A percentile compares a stretch with the other conserved stretches of the same genome.
Evolutionary conservation across 2,329 filamentous ascomycete genomes (phyloP).

Genomic region (Calycina marina): DNA sequence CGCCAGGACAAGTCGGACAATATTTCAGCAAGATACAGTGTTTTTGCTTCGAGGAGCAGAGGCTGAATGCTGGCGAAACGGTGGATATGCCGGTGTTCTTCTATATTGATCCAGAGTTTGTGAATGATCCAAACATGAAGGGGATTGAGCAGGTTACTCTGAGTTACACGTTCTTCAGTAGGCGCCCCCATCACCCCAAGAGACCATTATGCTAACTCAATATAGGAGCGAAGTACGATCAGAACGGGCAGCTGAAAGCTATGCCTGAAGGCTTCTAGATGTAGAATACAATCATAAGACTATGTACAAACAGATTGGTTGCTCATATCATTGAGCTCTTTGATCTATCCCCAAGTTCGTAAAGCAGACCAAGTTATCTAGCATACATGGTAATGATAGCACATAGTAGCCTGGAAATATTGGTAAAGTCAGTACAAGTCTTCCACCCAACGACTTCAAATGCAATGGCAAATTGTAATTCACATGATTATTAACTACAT

Average conservation of each 20-base stretch:
- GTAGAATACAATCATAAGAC: too few relatives aligned
- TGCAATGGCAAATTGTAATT: too few relatives aligned
- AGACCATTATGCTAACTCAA: constrained; percentile 23
- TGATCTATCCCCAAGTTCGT: too few relatives aligned
- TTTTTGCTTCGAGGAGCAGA: constrained; percentile 97
- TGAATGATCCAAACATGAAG: constrained; percentile 84
- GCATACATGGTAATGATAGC: too few relatives aligned
- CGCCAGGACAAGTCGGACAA: constrained; percentile 83
- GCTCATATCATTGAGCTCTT: too few relatives aligned
- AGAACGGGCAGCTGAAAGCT: constrained; percentile 50
- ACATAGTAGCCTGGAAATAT: too few relatives aligned
- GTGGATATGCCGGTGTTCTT: constrained; percentile 99
- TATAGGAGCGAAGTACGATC: constrained; percentile 69
- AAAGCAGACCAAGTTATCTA: too few relatives aligned
- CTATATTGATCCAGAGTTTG: constrained; percentile 91
- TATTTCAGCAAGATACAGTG: constrained; percentile 99
- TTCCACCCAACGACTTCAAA: too few relatives aligned
- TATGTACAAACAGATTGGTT: too few relatives aligned
- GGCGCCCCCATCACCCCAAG: constrained; percentile 26
- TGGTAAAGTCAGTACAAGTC: too few relatives aligned
- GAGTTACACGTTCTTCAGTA: constrained; percentile 97
- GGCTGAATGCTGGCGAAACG: constrained; percentile 85
- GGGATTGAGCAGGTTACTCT: constrained; percentile 90
- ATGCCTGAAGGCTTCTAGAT: constrained; percentile 11
- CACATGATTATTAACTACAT: too few relatives aligned